A percentile compares a stretch with the other conserved stretches of the same genome.
phyloP scores from a whole-genome alignment of 164 flowering plant species.

The Magnolia officinalis region DNA sequence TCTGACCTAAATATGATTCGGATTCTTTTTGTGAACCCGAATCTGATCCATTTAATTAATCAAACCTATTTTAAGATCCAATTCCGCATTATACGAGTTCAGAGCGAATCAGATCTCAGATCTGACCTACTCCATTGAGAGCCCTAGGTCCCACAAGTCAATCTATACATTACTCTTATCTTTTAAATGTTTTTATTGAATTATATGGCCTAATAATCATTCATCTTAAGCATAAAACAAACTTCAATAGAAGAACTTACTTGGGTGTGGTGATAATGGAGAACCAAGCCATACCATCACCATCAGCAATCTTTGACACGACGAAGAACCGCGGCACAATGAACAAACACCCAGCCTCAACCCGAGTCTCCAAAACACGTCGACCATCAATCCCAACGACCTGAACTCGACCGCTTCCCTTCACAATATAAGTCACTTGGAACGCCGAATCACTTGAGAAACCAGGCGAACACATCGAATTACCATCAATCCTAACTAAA shows the following conservation, averaged over 20 bases:
- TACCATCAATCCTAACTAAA: slow-evolving; percentile 66
- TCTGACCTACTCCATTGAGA: no score
- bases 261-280: slow-evolving; percentile 77
- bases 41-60: no score
- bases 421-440: slow-evolving; percentile 75
- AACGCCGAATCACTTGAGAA: slow-evolving; percentile 85
- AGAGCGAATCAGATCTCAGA: no score
- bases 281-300: slow-evolving; percentile 72
- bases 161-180: no score
- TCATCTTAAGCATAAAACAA: not conserved
- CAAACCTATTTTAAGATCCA: no score
- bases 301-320: slow-evolving; percentile 64
- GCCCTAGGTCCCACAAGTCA: no score
- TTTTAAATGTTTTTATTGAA: not conserved
- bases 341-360: slow-evolving; percentile 64
- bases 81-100: no score
- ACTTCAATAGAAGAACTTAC: slow-evolving; percentile 32
- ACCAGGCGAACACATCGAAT: slow-evolving; percentile 88
- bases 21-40: no score
- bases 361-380: slow-evolving; percentile 51
- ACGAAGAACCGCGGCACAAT: slow-evolving; percentile 80
- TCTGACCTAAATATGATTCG: no score
- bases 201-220: not conserved
- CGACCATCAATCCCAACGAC: slow-evolving; percentile 69
- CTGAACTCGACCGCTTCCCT: slow-evolving; percentile 81